A percentile compares a stretch with the other conserved stretches of the same genome.
These are phyloP conservation scores for Chlamydomonas incerta DNA, from an alignment of 139 green algal genomes.

Conservation along the genomic window DNA sequence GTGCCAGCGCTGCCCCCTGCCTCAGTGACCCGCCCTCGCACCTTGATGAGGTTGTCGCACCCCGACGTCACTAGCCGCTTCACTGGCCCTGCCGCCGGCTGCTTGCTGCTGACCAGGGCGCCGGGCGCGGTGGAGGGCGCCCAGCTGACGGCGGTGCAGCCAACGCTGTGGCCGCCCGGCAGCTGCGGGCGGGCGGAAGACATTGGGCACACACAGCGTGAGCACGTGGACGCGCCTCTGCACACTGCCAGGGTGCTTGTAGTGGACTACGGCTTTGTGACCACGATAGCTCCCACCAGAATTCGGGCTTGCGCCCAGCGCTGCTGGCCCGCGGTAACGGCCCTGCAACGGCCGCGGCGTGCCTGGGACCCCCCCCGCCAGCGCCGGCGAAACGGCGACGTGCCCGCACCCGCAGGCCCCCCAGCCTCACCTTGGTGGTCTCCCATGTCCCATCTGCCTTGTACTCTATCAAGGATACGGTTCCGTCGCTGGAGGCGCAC, in stretches of 20 bases:
- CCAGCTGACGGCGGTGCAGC: conserved; percentile 91
- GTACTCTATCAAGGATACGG: conserved; percentile 82
- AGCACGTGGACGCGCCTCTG: neutral
- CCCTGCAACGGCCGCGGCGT: neutral
- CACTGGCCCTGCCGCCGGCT: conserved; percentile 51
- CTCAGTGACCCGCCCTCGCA: too few relatives aligned
- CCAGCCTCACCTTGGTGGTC: conserved; percentile 63
- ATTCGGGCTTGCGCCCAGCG: too few relatives aligned
- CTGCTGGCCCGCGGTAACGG: neutral
- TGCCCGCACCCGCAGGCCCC: neutral
- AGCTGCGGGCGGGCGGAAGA: too few relatives aligned
- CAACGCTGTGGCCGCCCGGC: conserved; percentile 83
- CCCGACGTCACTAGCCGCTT: conserved; percentile 82
- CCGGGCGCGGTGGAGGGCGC: conserved; percentile 81
- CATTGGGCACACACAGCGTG: too few relatives aligned
- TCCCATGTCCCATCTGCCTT: conserved; percentile 72
- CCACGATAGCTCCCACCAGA: too few relatives aligned
- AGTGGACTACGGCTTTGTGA: too few relatives aligned
- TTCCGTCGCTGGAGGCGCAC: conserved; percentile 91
- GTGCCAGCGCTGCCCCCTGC: too few relatives aligned
- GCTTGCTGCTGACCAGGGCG: conserved; percentile 65
- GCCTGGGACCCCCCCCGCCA: too few relatives aligned
- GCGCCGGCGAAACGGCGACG: neutral
- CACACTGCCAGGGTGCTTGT: too few relatives aligned
- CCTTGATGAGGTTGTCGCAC: conserved; percentile 93